Percentiles rank a stretch among this genome's conserved stretches.
phyloP scores from a whole-genome alignment of 2,329 filamentous ascomycete genomes.

The Aureobasidium sp. region DNA sequence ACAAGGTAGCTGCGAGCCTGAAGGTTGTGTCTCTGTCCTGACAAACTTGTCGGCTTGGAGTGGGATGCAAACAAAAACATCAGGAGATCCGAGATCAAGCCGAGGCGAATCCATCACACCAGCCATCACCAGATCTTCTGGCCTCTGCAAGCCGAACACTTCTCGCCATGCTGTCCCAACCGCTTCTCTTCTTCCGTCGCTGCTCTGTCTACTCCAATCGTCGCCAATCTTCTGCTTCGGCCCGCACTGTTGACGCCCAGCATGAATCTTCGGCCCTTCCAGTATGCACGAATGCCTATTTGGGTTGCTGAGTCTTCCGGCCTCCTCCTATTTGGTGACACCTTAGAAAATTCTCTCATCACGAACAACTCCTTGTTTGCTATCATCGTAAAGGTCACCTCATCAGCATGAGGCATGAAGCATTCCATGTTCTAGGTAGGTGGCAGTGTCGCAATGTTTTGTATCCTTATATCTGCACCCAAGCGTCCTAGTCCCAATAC shows the following conservation, averaged over 20 bases:
- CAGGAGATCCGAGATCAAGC: conserved; percentile 9
- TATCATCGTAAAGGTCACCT: not conserved
- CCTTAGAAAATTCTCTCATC: not conserved
- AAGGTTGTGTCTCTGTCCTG: not conserved
- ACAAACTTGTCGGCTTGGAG: not conserved
- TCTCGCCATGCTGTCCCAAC: not conserved
- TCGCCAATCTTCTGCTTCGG: not conserved
- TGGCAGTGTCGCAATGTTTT: not conserved
- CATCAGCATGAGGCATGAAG: not conserved
- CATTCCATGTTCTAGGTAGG: conserved; percentile 6
- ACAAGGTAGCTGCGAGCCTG: not conserved
- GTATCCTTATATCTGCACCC: not conserved
- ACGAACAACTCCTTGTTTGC: not conserved
- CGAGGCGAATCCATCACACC: not conserved
- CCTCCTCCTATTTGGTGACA: not conserved
- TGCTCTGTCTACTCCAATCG: not conserved
- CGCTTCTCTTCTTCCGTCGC: not conserved
- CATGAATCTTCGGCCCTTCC: not conserved
- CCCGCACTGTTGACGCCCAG: not conserved
- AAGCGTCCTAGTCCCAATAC: not conserved
- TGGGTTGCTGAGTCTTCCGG: not conserved
- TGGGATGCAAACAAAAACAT: not conserved
- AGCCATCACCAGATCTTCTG: conserved; percentile 8
- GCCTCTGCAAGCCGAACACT: not conserved
- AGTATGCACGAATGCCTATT: not conserved